Evolutionary conservation across 495 filamentous ascomycete species (phyloP), one percentile per base, ranked within the genome.

Genomic region (Trichoderma asperelloides): DNA sequence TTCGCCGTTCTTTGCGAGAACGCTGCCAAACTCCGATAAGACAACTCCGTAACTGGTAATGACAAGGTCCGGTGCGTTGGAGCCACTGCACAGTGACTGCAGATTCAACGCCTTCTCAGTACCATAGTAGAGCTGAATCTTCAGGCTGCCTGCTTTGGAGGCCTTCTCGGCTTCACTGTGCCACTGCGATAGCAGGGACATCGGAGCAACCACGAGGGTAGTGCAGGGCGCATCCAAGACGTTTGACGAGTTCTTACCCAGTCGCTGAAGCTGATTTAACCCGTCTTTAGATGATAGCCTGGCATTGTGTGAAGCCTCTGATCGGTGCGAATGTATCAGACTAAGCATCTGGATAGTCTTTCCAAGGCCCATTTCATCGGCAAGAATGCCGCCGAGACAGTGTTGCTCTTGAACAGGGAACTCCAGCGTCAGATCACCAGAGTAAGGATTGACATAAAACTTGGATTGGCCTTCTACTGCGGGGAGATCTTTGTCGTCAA

Each of bases 321-420:
- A 91, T 69, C 83, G 86, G 76, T 97, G 88, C 0, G 91, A 85
- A 75, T 98, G 95, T 43, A 98, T 85, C 47, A 98, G 79, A 77
- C 91, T 92, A 27, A 98, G 83, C 94, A 97, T 98, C 74, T 98
- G 93, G 66, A 98, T 97, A 0, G 93, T 97, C 76, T 98, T 97
- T 13, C 95, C 94, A 16, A 97, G 79, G n/a, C 79, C 83, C 89
- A 89, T 93, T 79, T 92, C 93, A 74, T 98, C 95, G 37, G 95
- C 95, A 63, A 98, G 80, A 62, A 98, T 91, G 4, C 95, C 95
- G 23, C 95, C 95, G 3, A 96, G 82, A 71, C 96, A 98, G 74
- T 94, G 91, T 69, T 98, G 95, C 68, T 98, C 91, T 74, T 98
- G 95, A 1, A 85, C 84, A 15, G 95, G 95, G 73, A 98, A 98